Evolutionary conservation across 768 basidiomycete genomes (phyloP), one percentile per base, ranked within the genome.

Genomic region (Exidia glandulosa): DNA sequence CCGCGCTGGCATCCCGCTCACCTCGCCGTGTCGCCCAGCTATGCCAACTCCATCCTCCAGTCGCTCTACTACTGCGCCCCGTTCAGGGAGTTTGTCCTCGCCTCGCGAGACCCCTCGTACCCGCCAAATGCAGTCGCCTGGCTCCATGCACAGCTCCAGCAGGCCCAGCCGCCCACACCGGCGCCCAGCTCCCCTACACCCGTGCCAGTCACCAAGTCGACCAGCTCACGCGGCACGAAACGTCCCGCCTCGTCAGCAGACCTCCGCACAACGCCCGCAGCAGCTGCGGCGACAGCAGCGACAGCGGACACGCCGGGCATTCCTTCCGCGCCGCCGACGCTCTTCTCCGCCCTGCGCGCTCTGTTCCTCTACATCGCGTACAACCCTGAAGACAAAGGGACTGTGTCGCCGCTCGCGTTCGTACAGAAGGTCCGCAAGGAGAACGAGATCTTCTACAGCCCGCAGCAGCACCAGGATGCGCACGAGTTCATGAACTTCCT

Each of bases 11-110:
- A 59, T 54, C 32, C 37, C 14, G n/a, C 36, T 59, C 36, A 47
- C 37, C 23, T 27, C 25, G 57, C 25, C 59, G n/a, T 13, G 23
- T 32, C 54, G 56, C 57, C 19, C 70, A 94, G 94, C 75, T 99
- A 99, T 73, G 94, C 89, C 76, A 99, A 98, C 74, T 96, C 95
- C n/a, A 93, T 99, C 27, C 80, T 99, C 16, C 95, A 99, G 72
- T 87, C 96, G 0, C 82, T 98, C 59, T 99, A 97, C 76, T 95
- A 94, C 71, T 97, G 94, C 70, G 75, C 82, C 27, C 94, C 95
- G 1, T 97, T 99, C 70, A 82, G 94, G 57, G 88, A 94, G 56
- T 88, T 96, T 60, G 79, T 97, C 65, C 74, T 88, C n/a, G 89
- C 87, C 65, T 77, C 79, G 61, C 66, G 75, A 58, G 88, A 84